Evolutionary conservation across 2,329 filamentous ascomycete genomes (phyloP), one percentile per base, ranked within the genome.

Genomic region (Cryphonectria nitschkei): DNA sequence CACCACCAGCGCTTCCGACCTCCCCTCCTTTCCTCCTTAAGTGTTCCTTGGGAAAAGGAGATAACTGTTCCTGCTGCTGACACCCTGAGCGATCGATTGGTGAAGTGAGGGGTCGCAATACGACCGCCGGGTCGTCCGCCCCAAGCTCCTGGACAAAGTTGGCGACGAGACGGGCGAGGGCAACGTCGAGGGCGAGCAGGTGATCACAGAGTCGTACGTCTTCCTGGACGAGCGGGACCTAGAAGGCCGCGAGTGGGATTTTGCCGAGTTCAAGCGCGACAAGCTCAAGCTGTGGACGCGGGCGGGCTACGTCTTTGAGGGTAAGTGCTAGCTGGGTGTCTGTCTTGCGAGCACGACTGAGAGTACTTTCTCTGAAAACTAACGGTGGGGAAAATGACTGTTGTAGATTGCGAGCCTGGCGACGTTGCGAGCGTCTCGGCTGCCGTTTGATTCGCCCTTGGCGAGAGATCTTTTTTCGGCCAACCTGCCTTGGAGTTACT

Each of bases 231-330:
- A 82, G 22, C 74, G 80, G 0, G 52, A 77, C 0, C 81, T 98
- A 26, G 93, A 97, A 79, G 84, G 87, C 43, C 81, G 83, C 32
- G 94, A 97, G 79, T 98, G 95, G 95, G 93, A 97, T 79, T 96
- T 94, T 82, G 89, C 91, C 64, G 89, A 92, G 73, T 98, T 98
- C 78, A 89, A 91, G 73, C 84, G 85, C 76, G 90, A 96, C 73
- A 97, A 94, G 83, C 82, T 89, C 82, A 78, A 78, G 69, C 70
- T 77, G 3, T 90, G 87, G 87, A 85, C 86, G 6, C 80, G 86
- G n/a, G 83, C 82, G 41, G 84, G 84, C 66, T 84, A 84, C 74
- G 78, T 79, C 13, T 85, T 85, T 72, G 81, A 83, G 37, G 81
- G 83, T 83, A 67, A 76, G 76, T 75, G 56, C 8, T 13, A 11